A percentile compares a stretch with the other conserved stretches of the same genome.
phyloP scores from a whole-genome alignment of 805 yeast species.

The Starmerella tilneyi region DNA sequence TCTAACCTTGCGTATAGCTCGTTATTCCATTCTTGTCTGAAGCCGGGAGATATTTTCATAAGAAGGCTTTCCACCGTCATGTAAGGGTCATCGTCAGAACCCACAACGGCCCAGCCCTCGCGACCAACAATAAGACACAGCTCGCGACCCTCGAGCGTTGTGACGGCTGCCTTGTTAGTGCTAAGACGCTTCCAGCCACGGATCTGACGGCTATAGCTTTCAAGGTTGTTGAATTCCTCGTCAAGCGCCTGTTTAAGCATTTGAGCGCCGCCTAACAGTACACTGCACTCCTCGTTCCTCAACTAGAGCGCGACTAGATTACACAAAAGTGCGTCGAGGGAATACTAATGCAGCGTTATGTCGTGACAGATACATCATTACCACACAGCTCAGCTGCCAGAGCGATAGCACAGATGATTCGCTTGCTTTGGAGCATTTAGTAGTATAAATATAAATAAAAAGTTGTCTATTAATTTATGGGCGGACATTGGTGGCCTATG shows the following conservation, averaged over 20 bases:
- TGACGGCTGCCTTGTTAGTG: slow-evolving; percentile 4
- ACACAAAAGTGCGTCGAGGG: too few species aligned
- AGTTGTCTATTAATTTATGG: too few species aligned
- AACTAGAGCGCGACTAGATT: too few species aligned
- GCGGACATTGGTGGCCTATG: background rate
- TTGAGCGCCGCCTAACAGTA: background rate
- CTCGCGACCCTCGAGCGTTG: slow-evolving; percentile 20
- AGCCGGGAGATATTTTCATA: slow-evolving; percentile 26
- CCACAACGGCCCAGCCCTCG: slow-evolving; percentile 21
- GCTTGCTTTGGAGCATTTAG: too few species aligned
- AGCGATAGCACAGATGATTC: too few species aligned
- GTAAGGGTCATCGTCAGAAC: slow-evolving; percentile 13
- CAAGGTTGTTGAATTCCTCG: slow-evolving; percentile 16
- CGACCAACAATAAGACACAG: slow-evolving; percentile 11
- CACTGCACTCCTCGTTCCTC: too few species aligned
- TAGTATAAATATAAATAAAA: too few species aligned
- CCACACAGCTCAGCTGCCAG: too few species aligned
- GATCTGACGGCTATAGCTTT: slow-evolving; percentile 6
- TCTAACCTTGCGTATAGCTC: slow-evolving; percentile 12
- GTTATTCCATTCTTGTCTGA: slow-evolving; percentile 22
- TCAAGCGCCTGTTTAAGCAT: slow-evolving; percentile 15
- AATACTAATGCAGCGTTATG: too few species aligned
- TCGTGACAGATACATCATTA: too few species aligned
- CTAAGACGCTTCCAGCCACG: slow-evolving; percentile 6
- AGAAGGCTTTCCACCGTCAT: slow-evolving; percentile 30